phyloP scores from a whole-genome alignment of 176 grass and related monocot species.

The Carex parvula region DNA sequence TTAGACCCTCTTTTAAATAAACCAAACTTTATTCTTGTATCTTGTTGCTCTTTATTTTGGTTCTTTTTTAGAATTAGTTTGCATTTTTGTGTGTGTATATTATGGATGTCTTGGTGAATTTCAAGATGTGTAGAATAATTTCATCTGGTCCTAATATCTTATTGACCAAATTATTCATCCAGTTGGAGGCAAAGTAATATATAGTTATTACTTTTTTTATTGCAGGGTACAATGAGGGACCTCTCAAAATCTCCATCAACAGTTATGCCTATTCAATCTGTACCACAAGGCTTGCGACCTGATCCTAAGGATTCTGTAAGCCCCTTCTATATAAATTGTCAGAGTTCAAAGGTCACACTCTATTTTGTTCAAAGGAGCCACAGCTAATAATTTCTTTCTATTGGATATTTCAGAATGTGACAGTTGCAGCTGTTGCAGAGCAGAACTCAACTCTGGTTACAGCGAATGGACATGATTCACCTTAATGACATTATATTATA shows the following conservation, averaged over 20 bases:
- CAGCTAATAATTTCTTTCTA: background rate
- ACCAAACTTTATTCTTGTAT: slow-evolving; percentile 10
- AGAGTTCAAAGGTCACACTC: background rate
- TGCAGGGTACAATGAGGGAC: slow-evolving; percentile 83
- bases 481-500: background rate
- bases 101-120: slow-evolving; percentile 1
- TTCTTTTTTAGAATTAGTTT: slow-evolving; percentile 22
- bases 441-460: background rate
- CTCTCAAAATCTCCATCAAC: slow-evolving; percentile 55
- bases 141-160: background rate
- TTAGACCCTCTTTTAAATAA: slow-evolving; percentile 5
- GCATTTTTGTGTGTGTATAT: background rate
- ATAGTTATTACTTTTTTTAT: background rate
- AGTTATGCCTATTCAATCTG: slow-evolving; percentile 33
- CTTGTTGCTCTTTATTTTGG: background rate
- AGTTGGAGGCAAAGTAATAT: background rate
- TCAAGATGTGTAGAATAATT: background rate
- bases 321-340: slow-evolving; percentile 13
- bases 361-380: slow-evolving; percentile 28
- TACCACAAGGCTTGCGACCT: slow-evolving; percentile 29
- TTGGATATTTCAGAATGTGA: slow-evolving; percentile 25
- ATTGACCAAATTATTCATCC: background rate
- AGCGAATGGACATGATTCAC: slow-evolving; percentile 9
- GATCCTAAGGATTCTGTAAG: slow-evolving; percentile 67
- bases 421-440: slow-evolving; percentile 17